Base-by-base conservation (phyloP, 352 stramenopile species). In the Pythium pyrilobum region DNA sequence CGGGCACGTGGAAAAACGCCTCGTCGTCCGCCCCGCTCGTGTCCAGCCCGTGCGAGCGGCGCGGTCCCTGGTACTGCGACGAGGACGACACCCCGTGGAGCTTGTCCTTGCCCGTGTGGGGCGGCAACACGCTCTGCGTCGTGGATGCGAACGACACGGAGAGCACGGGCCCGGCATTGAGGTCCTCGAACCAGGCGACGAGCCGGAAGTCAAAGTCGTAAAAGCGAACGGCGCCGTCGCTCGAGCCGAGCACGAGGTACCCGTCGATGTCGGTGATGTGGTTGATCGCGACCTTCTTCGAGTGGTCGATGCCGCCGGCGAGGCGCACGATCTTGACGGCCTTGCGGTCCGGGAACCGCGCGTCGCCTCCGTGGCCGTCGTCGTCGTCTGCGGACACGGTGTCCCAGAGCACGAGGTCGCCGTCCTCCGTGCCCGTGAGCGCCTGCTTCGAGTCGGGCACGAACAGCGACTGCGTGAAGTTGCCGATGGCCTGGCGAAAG, bases 161-260 rank as follows among this genome's bases (percentile, higher is more conserved):
- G 6, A 69, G 90, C 41, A 98, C 73, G 0, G 85, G 66, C 0
- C 92, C 92, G 27, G 89, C 89, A 46, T 94, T 90, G 29, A 98
- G 77, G 52, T 98, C 91, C 62, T 98, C 92, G 50, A 95, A 97
- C 89, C 91, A 98, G 13, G 91, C 86, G 23, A 96, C 76, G 16
- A 98, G 75, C 24, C 92, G 83, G 39, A 97, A 95, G 43, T 93
- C 85, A 64, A 95, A 94, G 70, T 98, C 91, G 59, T 96, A 98
- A 63, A 97, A 96, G 7, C 92, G 81, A 15, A 98, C 87, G 8
- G 80, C 77, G 20, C 92, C 92, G 52, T 98, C 92, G 29, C 72
- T 88, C 11, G 81, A 90, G 9, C 83, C 92, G 20, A 97, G 62
- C 29, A 97, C 85, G 6, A 98, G 64, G 60, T 97, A 96, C 20